Conservation (phyloP, 179 eudicot species). For the Sideroxylon spinosum region DNA sequence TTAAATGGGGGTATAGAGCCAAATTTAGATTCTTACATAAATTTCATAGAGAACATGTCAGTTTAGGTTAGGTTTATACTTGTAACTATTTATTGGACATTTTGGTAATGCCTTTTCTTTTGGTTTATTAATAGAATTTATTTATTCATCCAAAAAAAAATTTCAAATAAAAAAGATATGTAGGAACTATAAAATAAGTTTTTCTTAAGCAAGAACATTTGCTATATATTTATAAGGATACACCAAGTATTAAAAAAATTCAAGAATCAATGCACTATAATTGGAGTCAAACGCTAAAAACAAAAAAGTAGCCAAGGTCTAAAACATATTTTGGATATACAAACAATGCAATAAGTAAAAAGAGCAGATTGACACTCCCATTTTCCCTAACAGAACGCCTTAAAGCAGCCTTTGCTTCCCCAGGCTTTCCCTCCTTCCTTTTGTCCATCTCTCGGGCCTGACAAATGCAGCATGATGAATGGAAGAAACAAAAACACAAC, state of each 20-base stretch:
- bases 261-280: not conserved
- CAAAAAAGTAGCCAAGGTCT: not conserved
- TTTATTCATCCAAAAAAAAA: no score
- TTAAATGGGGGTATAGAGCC: no score
- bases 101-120: no score
- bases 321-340: not conserved
- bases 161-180: no score
- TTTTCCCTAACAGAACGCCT: conserved; percentile 96
- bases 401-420: conserved; percentile 77
- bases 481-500: conserved; percentile 6
- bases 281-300: not conserved
- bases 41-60: no score
- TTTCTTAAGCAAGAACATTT: not conserved
- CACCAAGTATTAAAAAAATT: not conserved
- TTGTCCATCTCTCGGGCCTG: conserved; percentile 97
- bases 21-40: no score
- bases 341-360: conserved; percentile 12
- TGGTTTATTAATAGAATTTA: no score
- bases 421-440: conserved; percentile 93
- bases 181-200: not conserved
- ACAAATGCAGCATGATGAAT: conserved; percentile 14
- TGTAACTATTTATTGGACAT: no score
- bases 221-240: not conserved
- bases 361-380: conserved; percentile 47
- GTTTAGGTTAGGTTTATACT: no score